Base-by-base conservation (phyloP, 1,284 basidiomycete species). In the Ganoderma lucidum region DNA sequence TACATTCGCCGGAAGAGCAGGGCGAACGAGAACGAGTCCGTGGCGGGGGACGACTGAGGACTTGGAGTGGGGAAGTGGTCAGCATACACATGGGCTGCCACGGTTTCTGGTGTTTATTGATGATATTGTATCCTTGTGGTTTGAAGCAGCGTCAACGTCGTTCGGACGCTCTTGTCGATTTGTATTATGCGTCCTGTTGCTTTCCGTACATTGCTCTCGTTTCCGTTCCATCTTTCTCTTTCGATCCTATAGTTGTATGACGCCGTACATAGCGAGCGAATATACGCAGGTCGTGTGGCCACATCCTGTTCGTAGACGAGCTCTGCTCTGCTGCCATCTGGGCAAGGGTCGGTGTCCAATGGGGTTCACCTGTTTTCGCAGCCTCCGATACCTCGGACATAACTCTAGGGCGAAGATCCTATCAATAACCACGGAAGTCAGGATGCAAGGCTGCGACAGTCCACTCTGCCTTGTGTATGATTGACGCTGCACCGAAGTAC, bases 1-100 rank as follows among this genome's bases (percentile, higher is more conserved):
- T 89, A 88, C 75, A 75, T 76, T 42, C 73, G 80, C 23, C 73
- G 81, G 62, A 75, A 74, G 66, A 82, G 78, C 60, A 74, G 77
- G 14, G 71, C 69, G 6, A 71, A 74, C 39, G 67, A 72, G 64
- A 70, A 68, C 53, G 64, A 60, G 53, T 32, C 58, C 8, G 55
- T 42, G 2, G 64, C 32, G 10, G 63, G 56, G 17, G 65, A 66
- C 1, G 65, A 32, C 14, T 66, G 62, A 66, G 37, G 9, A 23
- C 23, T 23, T 2, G 1, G 39, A 15, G 9, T 10, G n/a, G 12
- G 12, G 53, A 28, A 10, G 60, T 9, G 8, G 10, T 42, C 12
- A 41, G 41, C 41, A 2, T 12, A 42, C 41, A 42, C 12, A 42
- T 42, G n/a, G n/a, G 8, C 9, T 0, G 0, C 19, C 44, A 3